Evolutionary conservation across 2,329 filamentous ascomycete species (phyloP), one percentile per base, ranked within the genome.

Genomic region (Trichoderma atroviride): DNA sequence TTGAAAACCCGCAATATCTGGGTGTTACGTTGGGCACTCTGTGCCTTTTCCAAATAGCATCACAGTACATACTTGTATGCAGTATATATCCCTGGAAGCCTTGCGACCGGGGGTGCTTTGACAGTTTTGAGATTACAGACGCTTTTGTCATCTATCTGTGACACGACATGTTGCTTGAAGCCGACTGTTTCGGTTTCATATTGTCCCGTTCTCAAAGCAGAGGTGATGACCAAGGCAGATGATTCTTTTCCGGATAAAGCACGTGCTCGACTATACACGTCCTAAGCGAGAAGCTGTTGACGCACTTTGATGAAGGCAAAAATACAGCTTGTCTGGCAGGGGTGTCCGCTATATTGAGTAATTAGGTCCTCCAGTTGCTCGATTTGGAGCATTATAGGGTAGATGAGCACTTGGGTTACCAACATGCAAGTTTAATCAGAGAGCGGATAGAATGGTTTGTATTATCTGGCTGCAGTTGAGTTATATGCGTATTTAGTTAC

Each of bases 81-180:
- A 27, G 19, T 5, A 59, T 24, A 43, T 29, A 67, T 67, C 64
- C 64, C 55, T 35, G 64, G 22, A 37, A 16, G 22, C 31, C 24
- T 57, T 22, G 29, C 52, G 64, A 67, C 64, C 40, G 40, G 64
- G 37, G 61, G 50, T 35, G 33, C 29, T 56, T 40, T 67, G 64
- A 67, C 52, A 50, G 55, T 64, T 33, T 11, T 27, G 37, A 33
- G 16, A 24, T 27, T 40, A 33, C 19, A 19, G 13, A 3, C 16
- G 16, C 33, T 19, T 47, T 29, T 52, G 56, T 35, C 24, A n/a
- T 59, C 29, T 58, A 50, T 27, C 64, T 67, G 64, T 43, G 55
- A 59, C 64, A 40, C 35, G 64, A 52, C 64, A 22, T 33, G 55
- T 33, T 52, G 64, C 59, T 40, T 59, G 55, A 59, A 50, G 40